Evolutionary conservation across 345 rosid species (phyloP), one percentile per base, ranked within the genome.

Genomic region (Murraya koenigii): DNA sequence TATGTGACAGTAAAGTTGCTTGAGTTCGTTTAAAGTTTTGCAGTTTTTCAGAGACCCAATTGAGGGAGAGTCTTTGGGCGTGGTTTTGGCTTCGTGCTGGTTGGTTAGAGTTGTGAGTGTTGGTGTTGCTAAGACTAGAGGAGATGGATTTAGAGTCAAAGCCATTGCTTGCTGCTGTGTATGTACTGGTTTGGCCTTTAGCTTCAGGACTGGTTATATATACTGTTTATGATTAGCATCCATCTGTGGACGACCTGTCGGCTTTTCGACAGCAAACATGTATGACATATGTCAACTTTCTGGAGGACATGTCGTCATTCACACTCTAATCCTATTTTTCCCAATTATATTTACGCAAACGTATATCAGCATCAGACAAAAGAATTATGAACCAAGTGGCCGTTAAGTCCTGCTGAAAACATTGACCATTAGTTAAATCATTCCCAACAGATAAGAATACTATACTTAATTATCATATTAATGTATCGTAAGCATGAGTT

Each of bases 11-110:
- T 86, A 89, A 30, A 88, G 78, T 28, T 72, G 80, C 58, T 32
- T 84, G 76, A 91, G 78, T 80, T 88, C 84, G 3, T 78, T 74
- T 35, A 91, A 56, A 77, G 80, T 81, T 82, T 81, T 84, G 81
- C 87, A 89, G 58, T 64, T 78, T 61, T 77, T 84, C 54, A 84
- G 59, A 52, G 77, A 79, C 49, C 36, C 81, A 32, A 41, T 63
- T 62, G 74, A 55, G 13, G 77, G 70, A 36, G 77, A 73, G 15
- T 74, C 75, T 38, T 74, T 77, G 65, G 36, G 55, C 8, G 66
- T 41, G 28, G 74, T 35, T 71, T 77, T 55, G 26, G 77, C 25
- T 67, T 80, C 59, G 66, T 22, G 66, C n/a, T 54, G 82, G 64
- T 76, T 35, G 36, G 10, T 39, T 20, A 52, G 66, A 61, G 82